Evolutionary conservation across 306 rosid species (phyloP).

Genomic region (Herpetospermum pedunculosum): DNA sequence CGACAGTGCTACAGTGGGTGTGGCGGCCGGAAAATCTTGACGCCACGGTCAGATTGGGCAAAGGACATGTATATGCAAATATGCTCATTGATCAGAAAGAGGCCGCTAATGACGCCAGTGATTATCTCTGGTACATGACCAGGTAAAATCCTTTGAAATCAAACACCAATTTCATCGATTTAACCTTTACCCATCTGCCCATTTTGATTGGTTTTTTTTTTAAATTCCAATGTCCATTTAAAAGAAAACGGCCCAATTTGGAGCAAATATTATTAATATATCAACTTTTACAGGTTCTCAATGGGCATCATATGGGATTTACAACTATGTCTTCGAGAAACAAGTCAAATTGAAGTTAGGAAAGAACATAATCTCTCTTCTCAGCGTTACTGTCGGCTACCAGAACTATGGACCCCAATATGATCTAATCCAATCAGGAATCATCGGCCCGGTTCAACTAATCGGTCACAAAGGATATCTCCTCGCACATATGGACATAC

Average conservation of each 20-base stretch:
- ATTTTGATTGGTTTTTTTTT: not conserved
- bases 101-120: slow-evolving; percentile 29
- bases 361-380: slow-evolving; percentile 27
- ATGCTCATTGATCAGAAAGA: slow-evolving; percentile 34
- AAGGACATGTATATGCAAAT: slow-evolving; percentile 8
- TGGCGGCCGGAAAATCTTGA: slow-evolving; percentile 42
- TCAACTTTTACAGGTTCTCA: slow-evolving; percentile 21
- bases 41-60: slow-evolving; percentile 12
- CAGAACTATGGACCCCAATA: slow-evolving; percentile 33
- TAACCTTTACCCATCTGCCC: not conserved
- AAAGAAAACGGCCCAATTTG: slow-evolving; percentile 28
- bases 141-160: slow-evolving; percentile 17
- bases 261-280: slow-evolving; percentile 9
- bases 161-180: not conserved
- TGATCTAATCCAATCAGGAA: slow-evolving; percentile 22
- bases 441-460: too few relatives aligned
- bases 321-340: slow-evolving; percentile 20
- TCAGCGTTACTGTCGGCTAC: slow-evolving; percentile 39
- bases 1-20: slow-evolving; percentile 23
- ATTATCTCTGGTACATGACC: slow-evolving; percentile 53
- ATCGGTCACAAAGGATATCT: too few relatives aligned
- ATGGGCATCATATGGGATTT: slow-evolving; percentile 28
- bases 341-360: slow-evolving; percentile 26
- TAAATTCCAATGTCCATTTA: slow-evolving; percentile 16
- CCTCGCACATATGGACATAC: too few relatives aligned